phyloP scores from a whole-genome alignment of 2,329 filamentous ascomycete species.

The Colletotrichum sp. region DNA sequence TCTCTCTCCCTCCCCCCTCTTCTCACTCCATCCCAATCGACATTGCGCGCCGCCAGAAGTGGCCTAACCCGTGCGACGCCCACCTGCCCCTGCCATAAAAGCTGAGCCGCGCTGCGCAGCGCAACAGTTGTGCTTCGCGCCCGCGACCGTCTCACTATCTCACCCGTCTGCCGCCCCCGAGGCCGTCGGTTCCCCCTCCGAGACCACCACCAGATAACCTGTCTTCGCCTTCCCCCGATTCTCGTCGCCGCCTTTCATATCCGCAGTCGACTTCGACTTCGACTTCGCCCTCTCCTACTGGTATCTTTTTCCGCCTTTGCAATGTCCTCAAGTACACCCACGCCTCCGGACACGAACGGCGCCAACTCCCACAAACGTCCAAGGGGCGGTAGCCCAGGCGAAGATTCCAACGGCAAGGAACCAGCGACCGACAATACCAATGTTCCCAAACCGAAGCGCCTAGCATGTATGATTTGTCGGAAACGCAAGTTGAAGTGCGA shows the following conservation, averaged over 20 bases:
- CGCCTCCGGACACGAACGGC: conserved; percentile 21
- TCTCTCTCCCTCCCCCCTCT: too few species aligned
- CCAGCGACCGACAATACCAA: conserved; percentile 54
- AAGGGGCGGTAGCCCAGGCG: conserved; percentile 25
- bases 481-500: conserved; percentile 93
- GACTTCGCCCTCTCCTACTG: not conserved
- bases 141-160: not conserved
- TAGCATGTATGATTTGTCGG: conserved; percentile 93
- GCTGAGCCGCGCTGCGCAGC: not conserved
- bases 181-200: not conserved
- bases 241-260: not conserved
- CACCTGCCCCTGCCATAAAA: not conserved
- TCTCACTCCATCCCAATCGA: not conserved
- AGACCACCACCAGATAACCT: not conserved
- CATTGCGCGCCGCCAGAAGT: not conserved
- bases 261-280: not conserved
- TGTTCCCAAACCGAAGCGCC: conserved; percentile 83
- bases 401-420: conserved; percentile 43
- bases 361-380: conserved; percentile 17
- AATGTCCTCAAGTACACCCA: conserved; percentile 23
- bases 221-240: not conserved
- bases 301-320: not conserved
- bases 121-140: not conserved
- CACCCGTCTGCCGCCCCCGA: not conserved
- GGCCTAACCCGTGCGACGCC: not conserved